Conservation (phyloP, 179 eudicot genomes). For the Vitellaria paradoxa region DNA sequence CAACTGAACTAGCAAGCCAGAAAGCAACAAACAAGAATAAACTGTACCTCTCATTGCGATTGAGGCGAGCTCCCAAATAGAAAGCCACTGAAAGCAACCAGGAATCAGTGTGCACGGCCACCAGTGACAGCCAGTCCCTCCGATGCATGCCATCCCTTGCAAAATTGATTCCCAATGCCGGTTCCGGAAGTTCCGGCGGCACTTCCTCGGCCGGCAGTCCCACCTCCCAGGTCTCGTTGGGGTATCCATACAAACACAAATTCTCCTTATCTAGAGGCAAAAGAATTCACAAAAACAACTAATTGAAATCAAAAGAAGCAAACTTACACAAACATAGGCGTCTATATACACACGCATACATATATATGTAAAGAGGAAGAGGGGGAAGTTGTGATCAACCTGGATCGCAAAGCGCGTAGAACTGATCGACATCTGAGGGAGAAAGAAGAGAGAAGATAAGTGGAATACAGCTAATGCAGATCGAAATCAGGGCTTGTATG, state of each 20-base stretch:
- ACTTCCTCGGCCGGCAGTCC: constrained; percentile 11
- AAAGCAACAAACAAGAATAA: not conserved
- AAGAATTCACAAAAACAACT: not conserved
- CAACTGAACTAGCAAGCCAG: not conserved
- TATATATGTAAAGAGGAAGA: not conserved
- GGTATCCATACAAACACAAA: constrained; percentile 10
- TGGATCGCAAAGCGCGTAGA: constrained; percentile 15
- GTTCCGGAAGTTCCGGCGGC: constrained; percentile 10
- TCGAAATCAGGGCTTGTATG: not conserved
- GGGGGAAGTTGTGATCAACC: constrained; percentile 12
- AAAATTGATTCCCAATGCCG: constrained; percentile 11
- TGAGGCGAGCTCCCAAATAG: constrained; percentile 13
- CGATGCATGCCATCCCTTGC: constrained; percentile 6
- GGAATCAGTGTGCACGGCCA: constrained; percentile 15
- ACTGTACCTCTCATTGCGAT: constrained; percentile 6
- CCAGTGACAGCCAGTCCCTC: constrained; percentile 7
- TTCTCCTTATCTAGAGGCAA: constrained; percentile 6
- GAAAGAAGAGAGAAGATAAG: not conserved
- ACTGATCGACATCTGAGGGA: constrained; percentile 10
- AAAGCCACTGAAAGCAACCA: constrained; percentile 14
- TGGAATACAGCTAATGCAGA: not conserved
- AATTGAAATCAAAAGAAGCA: not conserved
- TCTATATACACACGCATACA: not conserved
- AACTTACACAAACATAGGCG: not conserved
- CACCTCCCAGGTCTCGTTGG: constrained; percentile 12